phyloP scores from a whole-genome alignment of 108 stramenopile genomes.

The Epithemia pelagica region DNA sequence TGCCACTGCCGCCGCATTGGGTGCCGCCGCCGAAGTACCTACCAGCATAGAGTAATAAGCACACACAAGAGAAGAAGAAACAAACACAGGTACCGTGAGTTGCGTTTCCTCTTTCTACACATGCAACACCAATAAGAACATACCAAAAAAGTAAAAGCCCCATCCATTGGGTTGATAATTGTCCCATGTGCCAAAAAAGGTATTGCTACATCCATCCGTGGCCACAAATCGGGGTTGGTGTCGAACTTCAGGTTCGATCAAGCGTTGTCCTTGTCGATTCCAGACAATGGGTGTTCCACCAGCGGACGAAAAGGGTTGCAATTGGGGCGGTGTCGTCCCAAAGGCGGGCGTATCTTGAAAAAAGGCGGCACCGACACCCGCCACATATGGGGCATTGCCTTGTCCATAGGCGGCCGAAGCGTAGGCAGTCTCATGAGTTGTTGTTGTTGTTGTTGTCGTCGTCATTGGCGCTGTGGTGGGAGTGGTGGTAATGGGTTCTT shows the following conservation, averaged over 20 bases:
- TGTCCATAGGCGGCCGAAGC: slow-evolving; percentile 9
- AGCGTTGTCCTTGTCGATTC: slow-evolving; percentile 11
- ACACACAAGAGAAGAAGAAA: neutral
- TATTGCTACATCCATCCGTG: slow-evolving; percentile 10
- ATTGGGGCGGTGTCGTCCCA: slow-evolving; percentile 3
- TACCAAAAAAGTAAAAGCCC: slow-evolving; percentile 8
- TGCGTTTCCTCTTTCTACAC: too few species aligned
- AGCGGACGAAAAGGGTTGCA: slow-evolving; percentile 6
- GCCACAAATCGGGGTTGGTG: slow-evolving; percentile 19
- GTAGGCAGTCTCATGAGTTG: too few species aligned
- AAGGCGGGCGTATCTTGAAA: slow-evolving; percentile 14
- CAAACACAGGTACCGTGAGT: too few species aligned
- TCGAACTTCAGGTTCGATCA: slow-evolving; percentile 4
- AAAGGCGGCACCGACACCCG: slow-evolving; percentile 13
- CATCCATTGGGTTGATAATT: neutral
- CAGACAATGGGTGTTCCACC: slow-evolving; percentile 25
- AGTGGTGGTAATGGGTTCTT: too few species aligned
- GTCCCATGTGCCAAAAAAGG: slow-evolving; percentile 14
- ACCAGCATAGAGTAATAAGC: neutral
- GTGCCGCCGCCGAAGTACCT: slow-evolving; percentile 20
- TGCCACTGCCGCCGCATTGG: slow-evolving; percentile 24
- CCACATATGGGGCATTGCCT: slow-evolving; percentile 3
- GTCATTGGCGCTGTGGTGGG: too few species aligned
- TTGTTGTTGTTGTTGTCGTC: too few species aligned
- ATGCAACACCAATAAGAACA: neutral